Evolutionary conservation across 345 rosid species (phyloP).

Genomic region (Lenwebbia sp.): DNA sequence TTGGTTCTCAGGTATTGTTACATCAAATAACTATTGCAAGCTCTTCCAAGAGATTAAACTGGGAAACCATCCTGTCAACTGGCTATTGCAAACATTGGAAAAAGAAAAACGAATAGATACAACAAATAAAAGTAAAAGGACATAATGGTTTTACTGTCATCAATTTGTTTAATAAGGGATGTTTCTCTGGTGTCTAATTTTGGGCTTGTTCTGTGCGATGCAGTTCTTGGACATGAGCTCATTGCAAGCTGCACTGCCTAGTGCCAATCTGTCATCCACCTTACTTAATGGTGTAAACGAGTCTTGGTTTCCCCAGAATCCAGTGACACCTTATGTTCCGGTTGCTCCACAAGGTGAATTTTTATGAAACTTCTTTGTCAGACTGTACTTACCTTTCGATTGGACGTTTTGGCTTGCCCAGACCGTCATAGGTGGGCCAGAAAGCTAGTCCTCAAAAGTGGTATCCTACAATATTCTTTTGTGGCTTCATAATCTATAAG

Average conservation of each 20-base stretch:
- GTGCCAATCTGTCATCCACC: slow-evolving; percentile 29
- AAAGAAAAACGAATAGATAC: background rate
- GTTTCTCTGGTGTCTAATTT: background rate
- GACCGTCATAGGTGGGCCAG: background rate
- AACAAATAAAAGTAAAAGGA: background rate
- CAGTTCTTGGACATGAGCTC: slow-evolving; percentile 87
- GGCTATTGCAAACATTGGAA: background rate
- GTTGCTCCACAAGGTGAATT: slow-evolving; percentile 51
- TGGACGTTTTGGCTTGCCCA: background rate
- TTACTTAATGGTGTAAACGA: slow-evolving; percentile 38
- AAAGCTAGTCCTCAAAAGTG: background rate
- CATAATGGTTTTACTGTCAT: background rate
- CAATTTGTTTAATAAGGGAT: background rate
- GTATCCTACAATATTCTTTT: background rate
- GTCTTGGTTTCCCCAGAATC: slow-evolving; percentile 61
- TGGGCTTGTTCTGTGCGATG: slow-evolving; percentile 3
- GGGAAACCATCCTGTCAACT: background rate
- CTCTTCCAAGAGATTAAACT: background rate
- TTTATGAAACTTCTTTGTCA: background rate
- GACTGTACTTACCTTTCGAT: background rate
- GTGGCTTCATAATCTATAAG: background rate
- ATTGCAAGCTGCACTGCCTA: slow-evolving; percentile 61
- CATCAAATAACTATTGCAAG: background rate
- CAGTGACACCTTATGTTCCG: slow-evolving; percentile 27
- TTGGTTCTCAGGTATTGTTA: background rate